phyloP scores from a whole-genome alignment of 1,139 yeast genomes.

The Blastobotrys elegans region DNA sequence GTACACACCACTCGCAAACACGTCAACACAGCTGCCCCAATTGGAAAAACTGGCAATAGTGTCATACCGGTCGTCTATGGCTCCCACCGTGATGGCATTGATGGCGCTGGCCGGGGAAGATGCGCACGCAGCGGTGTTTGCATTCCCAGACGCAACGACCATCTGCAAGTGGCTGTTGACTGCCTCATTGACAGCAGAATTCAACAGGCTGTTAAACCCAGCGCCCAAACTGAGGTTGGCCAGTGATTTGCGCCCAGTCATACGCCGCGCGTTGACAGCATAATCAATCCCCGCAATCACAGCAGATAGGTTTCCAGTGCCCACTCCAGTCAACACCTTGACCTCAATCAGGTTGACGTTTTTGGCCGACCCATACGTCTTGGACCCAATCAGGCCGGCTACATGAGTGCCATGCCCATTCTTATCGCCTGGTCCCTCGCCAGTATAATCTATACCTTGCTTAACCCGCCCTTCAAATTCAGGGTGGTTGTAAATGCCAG shows the following conservation, averaged over 20 bases:
- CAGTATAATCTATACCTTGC: conserved; percentile 56
- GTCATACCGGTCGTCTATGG: conserved; percentile 72
- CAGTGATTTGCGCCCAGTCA: conserved; percentile 50
- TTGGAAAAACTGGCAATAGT: conserved; percentile 72
- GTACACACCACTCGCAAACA: conserved; percentile 77
- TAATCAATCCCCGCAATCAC: conserved; percentile 75
- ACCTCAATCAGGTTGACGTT: conserved; percentile 58
- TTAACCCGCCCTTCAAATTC: conserved; percentile 64
- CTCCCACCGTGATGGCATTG: conserved; percentile 80
- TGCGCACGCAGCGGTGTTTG: conserved; percentile 69
- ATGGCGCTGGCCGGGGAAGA: conserved; percentile 77
- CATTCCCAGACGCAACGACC: conserved; percentile 89
- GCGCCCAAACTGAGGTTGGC: conserved; percentile 83
- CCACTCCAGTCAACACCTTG: conserved; percentile 62
- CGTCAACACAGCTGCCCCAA: conserved; percentile 85
- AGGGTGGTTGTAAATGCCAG: conserved; percentile 61
- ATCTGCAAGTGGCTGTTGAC: conserved; percentile 64
- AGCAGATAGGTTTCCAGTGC: conserved; percentile 58
- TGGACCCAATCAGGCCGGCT: conserved; percentile 80
- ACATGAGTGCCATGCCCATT: conserved; percentile 84
- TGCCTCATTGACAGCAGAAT: conserved; percentile 73
- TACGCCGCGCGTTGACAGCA: conserved; percentile 56
- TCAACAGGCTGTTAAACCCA: conserved; percentile 56
- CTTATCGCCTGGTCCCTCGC: conserved; percentile 56
- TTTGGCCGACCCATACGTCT: conserved; percentile 76